Evolutionary conservation across 2,329 filamentous ascomycete genomes (phyloP), one percentile per base, ranked within the genome.

Genomic region (Thelonectria blattea): DNA sequence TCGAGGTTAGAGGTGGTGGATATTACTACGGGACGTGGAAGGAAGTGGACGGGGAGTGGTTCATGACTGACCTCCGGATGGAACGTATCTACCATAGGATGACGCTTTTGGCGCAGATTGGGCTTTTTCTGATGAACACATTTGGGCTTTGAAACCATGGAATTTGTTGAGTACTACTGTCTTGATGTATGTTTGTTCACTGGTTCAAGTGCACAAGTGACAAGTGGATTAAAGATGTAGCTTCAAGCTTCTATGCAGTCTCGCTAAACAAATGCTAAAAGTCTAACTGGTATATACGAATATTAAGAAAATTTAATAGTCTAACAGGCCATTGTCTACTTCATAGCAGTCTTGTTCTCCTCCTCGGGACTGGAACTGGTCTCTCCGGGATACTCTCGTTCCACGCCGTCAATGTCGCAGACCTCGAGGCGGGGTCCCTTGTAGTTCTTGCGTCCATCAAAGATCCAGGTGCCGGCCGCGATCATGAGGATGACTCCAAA

Each of bases 401-500:
- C 48, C 30, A 60, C 45, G 2, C 58, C 58, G 39, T 60, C 58
- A 20, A 60, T 56, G 22, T 60, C 58, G 17, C 58, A 58, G 27
- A 71, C 59, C 30, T 73, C 62, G 14, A 74, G 49, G 8, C 57
- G 64, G 27, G 73, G 73, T 0, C 80, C 80, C 22, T 72, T 71
- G 66, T 81, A 83, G 63, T 82, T 73, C 64, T 80, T 81, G n/a
- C 78, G 73, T 6, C 81, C 80, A 54, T 82, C 81, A n/a, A 82
- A 58, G 8, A 82, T 64, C 81, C 81, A 83, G 5, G 79, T 80
- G 1, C 71, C 49, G 1, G 70, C 72, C 1, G 80, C 72, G 17
- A 83, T 81, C 15, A 81, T 50, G 1, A 83, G 65, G 14, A 83
- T 81, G 32, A 83, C 69, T 1, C 78, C 80, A 65, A 83, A 82